A percentile compares a stretch with the other conserved stretches of the same genome.
phyloP scores from a whole-genome alignment of 2,329 filamentous ascomycete species.

The Dactylonectria macrodidyma region DNA sequence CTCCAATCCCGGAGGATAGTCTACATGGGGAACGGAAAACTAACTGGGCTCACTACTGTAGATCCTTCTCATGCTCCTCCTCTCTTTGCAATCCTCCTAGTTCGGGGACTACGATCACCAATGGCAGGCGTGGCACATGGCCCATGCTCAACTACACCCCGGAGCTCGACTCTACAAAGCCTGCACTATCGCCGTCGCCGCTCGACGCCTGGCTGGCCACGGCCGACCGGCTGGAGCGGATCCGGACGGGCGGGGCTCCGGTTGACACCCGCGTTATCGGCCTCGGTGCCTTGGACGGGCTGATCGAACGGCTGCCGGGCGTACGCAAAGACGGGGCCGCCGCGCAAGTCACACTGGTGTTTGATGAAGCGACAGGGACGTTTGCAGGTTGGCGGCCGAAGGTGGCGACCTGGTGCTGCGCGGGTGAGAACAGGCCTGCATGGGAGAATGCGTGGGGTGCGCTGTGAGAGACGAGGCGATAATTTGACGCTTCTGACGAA shows the following conservation, averaged over 20 bases:
- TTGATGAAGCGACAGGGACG: slow-evolving; percentile 19
- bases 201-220: slow-evolving; percentile 19
- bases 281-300: slow-evolving; percentile 16
- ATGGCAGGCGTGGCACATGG: slow-evolving; percentile 21
- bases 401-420: slow-evolving; percentile 24
- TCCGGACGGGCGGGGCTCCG: slow-evolving; percentile 25
- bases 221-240: slow-evolving; percentile 26
- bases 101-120: background rate
- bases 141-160: background rate
- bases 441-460: slow-evolving; percentile 1
- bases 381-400: slow-evolving; percentile 30
- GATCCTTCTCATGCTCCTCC: background rate
- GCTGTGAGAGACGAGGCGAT: slow-evolving; percentile 9
- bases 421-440: background rate
- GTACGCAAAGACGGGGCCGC: slow-evolving; percentile 7
- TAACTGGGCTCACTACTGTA: slow-evolving; percentile 9
- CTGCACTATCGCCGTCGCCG: slow-evolving; percentile 1
- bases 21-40: background rate
- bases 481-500: background rate
- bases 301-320: slow-evolving; percentile 17
- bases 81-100: background rate
- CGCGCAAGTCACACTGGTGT: slow-evolving; percentile 19
- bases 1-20: background rate
- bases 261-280: slow-evolving; percentile 18
- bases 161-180: background rate